Evolutionary conservation across 1,284 basidiomycete species (phyloP).

Genomic region (Leccinum fuscescens): DNA sequence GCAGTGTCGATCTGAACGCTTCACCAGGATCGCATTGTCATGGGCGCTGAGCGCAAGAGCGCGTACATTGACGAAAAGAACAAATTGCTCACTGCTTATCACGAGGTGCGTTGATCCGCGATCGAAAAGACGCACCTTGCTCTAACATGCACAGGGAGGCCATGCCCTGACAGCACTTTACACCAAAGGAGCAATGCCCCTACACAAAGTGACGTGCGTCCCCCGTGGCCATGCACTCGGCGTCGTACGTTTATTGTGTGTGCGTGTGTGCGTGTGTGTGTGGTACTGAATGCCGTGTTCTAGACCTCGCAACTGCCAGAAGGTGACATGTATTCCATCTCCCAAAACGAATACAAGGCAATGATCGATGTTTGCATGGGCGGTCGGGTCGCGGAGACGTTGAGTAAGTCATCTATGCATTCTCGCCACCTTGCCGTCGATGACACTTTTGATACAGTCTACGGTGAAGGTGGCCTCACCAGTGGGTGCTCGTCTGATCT

Average conservation of each 20-base stretch:
- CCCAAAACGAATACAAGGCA: slow-evolving; percentile 71
- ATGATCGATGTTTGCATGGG: slow-evolving; percentile 89
- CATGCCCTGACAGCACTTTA: slow-evolving; percentile 90
- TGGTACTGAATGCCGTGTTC: slow-evolving; percentile 13
- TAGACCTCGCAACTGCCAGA: slow-evolving; percentile 87
- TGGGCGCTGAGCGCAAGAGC: slow-evolving; percentile 91
- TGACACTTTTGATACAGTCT: slow-evolving; percentile 51
- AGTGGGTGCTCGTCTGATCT: slow-evolving; percentile 92
- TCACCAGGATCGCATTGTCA: slow-evolving; percentile 81
- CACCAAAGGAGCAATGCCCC: slow-evolving; percentile 89
- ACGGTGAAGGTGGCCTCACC: slow-evolving; percentile 83
- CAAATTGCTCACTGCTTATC: slow-evolving; percentile 89
- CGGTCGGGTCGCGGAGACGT: slow-evolving; percentile 89
- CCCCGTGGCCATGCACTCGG: slow-evolving; percentile 92
- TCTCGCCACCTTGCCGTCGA: neutral
- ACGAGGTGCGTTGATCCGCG: slow-evolving; percentile 58
- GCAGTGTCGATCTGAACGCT: slow-evolving; percentile 5
- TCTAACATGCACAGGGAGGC: slow-evolving; percentile 60
- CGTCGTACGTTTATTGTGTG: slow-evolving; percentile 52
- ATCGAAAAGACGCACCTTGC: neutral
- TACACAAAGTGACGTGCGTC: slow-evolving; percentile 95
- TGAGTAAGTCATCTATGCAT: slow-evolving; percentile 50
- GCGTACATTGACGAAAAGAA: slow-evolving; percentile 83
- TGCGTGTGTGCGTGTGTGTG: neutral
- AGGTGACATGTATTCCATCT: slow-evolving; percentile 74